Evolutionary conservation across 164 flowering plant species (phyloP), one percentile per base, ranked within the genome.

Genomic region (Buxus sempervirens): DNA sequence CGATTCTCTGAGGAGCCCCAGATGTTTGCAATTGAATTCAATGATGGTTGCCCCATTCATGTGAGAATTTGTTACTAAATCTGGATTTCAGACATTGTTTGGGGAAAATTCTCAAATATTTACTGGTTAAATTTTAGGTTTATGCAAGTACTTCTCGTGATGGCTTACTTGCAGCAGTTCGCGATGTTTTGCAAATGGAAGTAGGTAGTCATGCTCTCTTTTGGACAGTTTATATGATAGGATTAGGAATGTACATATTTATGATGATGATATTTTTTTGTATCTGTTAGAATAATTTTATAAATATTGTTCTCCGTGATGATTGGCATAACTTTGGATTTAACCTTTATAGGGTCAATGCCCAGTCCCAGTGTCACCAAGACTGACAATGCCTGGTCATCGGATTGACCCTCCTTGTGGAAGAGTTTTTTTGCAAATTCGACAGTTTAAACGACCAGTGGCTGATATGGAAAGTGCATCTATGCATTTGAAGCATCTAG

Each of bases 1-100:
- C 96, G 97, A 59, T 92, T 90, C 78, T 84, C 97, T 9, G 98
- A 92, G 81, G 98, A 95, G 84, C 98, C 98, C 54, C 98, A 95
- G 76, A 92, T 95, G 96, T 95, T 92, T 84, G 98, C 98, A 21
- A 81, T 95, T 76, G 98, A 95, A 74, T 95, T 92, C 77, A 89
- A 74, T 76, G 98, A 95, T 78, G 98, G 97, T 45, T 95, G 97
- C 77, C 98, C 97, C 13, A 79, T 86, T 70, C 98, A 95, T 80
- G 98, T 95, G 70, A 88, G 97, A 7, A 42, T 65, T 64, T 51
- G 25, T 54, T 53, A 9, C 19, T 27, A 59, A 1, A 26, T 48
- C n/a, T 66, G 1, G 55, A 21, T 66, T 58, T 32, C 1, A n/a
- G 12, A 15, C 57, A 63, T n/a, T 16, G 26, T 72, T 60, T 20